These are phyloP conservation scores for Pyrus hybrid DNA, from an alignment of 331 rosid species.

Conservation along the genomic window DNA sequence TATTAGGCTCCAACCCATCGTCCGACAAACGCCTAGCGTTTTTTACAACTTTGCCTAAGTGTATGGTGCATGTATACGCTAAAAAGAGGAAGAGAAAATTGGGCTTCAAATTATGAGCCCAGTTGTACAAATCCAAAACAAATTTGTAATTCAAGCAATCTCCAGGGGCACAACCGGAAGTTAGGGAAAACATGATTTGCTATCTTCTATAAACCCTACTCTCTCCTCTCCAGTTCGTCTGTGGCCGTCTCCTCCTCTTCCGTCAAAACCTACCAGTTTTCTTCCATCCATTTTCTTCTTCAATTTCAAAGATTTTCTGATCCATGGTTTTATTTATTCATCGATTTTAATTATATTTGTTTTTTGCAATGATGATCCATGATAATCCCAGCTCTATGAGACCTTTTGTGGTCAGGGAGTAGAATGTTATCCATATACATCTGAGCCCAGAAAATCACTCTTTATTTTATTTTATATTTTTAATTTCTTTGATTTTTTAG, in stretches of 20 bases:
- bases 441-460: conserved; percentile 17
- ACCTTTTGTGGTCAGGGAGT: conserved; percentile 31
- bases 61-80: too few species aligned
- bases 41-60: too few species aligned
- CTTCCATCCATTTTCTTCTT: not conserved
- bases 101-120: not conserved
- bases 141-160: not conserved
- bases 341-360: too few species aligned
- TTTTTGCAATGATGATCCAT: conserved; percentile 22
- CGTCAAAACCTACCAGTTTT: not conserved
- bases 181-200: not conserved
- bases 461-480: not conserved
- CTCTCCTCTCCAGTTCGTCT: not conserved
- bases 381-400: conserved; percentile 46
- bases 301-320: not conserved
- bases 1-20: too few species aligned
- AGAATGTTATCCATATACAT: conserved; percentile 17
- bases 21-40: rapidly evolving
- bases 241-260: not conserved
- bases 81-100: too few species aligned
- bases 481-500: not conserved
- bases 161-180: not conserved
- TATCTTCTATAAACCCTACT: not conserved
- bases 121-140: not conserved
- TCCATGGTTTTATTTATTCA: not conserved